A percentile compares a stretch with the other conserved stretches of the same genome.
phyloP scores from a whole-genome alignment of 1,284 basidiomycete genomes.

The Boletellus dicymbophilus region DNA sequence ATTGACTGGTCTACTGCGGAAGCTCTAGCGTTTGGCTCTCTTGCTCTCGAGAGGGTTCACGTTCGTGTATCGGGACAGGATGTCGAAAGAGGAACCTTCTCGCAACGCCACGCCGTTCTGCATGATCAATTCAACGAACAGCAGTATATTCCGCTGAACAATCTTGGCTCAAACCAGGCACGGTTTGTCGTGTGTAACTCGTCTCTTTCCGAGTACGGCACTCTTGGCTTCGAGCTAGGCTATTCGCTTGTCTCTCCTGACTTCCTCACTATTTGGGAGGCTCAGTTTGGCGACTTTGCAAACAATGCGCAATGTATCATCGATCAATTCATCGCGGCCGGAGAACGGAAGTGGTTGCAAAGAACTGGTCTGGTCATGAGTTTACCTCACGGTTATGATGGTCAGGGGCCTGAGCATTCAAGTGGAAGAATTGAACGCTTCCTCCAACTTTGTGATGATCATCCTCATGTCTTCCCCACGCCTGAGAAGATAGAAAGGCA shows the following conservation, averaged over 20 bases:
- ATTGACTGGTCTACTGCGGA: conserved; percentile 99
- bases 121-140: conserved; percentile 95
- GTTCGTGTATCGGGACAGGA: conserved; percentile 98
- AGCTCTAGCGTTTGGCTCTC: conserved; percentile 93
- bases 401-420: conserved; percentile 99
- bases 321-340: conserved; percentile 98
- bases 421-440: conserved; percentile 96
- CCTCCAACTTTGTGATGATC: conserved; percentile 97
- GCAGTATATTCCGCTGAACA: conserved; percentile 89
- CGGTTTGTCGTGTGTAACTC: conserved; percentile 97
- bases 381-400: conserved; percentile 97
- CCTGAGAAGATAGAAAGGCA: conserved; percentile 91
- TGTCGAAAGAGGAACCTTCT: conserved; percentile 99
- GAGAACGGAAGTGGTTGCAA: conserved; percentile 98
- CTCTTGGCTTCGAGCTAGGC: conserved; percentile 97
- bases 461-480: conserved; percentile 90
- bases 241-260: conserved; percentile 98
- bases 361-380: conserved; percentile 92
- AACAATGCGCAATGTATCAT: conserved; percentile 99
- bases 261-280: conserved; percentile 97
- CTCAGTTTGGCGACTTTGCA: conserved; percentile 98
- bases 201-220: conserved; percentile 94
- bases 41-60: conserved; percentile 92
- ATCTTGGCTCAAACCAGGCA: conserved; percentile 87
- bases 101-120: conserved; percentile 97